Percentiles rank a stretch among this genome's conserved stretches.
Conservation (phyloP, 2,329 filamentous ascomycete species). For the Graphilbum sp. region DNA sequence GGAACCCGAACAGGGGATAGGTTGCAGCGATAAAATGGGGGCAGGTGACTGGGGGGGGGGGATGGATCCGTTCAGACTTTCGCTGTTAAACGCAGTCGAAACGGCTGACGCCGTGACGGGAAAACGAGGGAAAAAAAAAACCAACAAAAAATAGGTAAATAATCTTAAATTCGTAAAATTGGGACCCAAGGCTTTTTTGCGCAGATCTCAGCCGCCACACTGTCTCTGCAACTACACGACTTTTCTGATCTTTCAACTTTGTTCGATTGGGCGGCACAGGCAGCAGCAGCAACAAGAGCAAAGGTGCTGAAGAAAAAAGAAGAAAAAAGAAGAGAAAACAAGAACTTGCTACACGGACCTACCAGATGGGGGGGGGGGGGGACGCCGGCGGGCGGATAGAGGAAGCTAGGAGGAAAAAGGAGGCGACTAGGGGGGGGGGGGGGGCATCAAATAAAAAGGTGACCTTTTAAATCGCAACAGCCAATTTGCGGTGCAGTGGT, state of each 20-base stretch:
- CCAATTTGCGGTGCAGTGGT: background rate
- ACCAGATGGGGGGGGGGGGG: too few species aligned
- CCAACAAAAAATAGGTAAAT: background rate
- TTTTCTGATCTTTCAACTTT: too few species aligned
- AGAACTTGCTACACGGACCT: too few species aligned
- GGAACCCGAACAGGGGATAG: background rate
- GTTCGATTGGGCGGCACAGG: too few species aligned
- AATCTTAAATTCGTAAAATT: too few species aligned
- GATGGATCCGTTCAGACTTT: background rate
- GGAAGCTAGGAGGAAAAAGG: too few species aligned
- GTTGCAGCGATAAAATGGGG: background rate
- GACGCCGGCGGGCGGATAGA: too few species aligned
- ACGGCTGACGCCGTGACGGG: conserved; percentile 4
- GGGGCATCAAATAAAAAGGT: background rate
- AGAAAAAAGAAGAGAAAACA: background rate
- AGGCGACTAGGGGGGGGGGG: background rate
- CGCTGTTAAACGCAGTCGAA: conserved; percentile 1
- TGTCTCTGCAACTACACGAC: too few species aligned
- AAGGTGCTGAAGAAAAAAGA: background rate
- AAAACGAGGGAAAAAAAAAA: conserved; percentile 2
- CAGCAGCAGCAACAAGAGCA: too few species aligned
- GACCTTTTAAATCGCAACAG: background rate
- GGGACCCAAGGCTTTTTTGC: too few species aligned
- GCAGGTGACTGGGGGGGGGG: background rate
- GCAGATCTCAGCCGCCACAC: too few species aligned